phyloP scores from a whole-genome alignment of 2,329 filamentous ascomycete species.

The Penicillium aurantiogriseum region DNA sequence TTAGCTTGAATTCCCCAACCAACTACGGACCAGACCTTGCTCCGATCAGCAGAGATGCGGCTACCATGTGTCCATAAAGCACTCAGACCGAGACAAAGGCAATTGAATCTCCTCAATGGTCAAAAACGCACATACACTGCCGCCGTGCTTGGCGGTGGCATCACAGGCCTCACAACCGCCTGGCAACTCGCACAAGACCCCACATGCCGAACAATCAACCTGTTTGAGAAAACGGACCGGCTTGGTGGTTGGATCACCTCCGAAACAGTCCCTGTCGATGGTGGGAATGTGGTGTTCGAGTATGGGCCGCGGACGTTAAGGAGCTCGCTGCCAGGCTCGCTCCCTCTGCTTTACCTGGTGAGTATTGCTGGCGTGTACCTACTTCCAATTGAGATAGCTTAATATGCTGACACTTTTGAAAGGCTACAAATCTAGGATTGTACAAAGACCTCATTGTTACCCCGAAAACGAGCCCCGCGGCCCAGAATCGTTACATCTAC shows the following conservation, averaged over 20 bases:
- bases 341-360: constrained; percentile 71
- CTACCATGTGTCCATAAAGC: constrained; percentile 24
- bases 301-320: constrained; percentile 77
- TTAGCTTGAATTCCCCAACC: constrained; percentile 5
- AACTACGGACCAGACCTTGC: neutral
- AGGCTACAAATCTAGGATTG: constrained; percentile 61
- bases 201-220: constrained; percentile 68
- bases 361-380: constrained; percentile 22
- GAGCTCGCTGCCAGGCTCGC: constrained; percentile 55
- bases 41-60: constrained; percentile 26
- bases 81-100: constrained; percentile 15
- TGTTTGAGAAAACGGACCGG: constrained; percentile 71
- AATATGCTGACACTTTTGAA: constrained; percentile 17
- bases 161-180: constrained; percentile 76
- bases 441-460: constrained; percentile 57
- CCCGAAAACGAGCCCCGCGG: constrained; percentile 50
- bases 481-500: constrained; percentile 75
- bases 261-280: constrained; percentile 57
- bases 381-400: neutral
- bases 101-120: constrained; percentile 18
- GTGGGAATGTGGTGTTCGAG: constrained; percentile 71
- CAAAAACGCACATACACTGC: constrained; percentile 44
- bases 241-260: constrained; percentile 85
- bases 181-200: constrained; percentile 71
- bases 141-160: constrained; percentile 75